Base-by-base conservation (phyloP, 805 yeast genomes). In the Dipodascus albidus region DNA sequence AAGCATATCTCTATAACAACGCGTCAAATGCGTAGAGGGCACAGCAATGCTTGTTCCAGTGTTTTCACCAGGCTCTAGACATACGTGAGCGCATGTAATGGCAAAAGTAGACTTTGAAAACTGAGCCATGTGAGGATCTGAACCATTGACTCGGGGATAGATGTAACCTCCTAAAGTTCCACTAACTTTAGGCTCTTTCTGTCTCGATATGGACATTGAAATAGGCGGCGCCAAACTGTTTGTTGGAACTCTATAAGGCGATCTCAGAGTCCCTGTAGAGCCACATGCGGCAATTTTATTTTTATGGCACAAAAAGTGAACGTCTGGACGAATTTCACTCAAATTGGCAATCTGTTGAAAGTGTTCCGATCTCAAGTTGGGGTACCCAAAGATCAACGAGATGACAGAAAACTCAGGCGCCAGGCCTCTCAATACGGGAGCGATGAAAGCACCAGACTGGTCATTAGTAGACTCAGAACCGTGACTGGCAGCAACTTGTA, bases 91-190 rank as follows among this genome's bases (percentile, higher is more conserved):
- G 69, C 97, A 89, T 0, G 96, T 85, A 54, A 90, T 70, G 2
- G 95, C 96, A 68, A 86, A 90, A 19, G 85, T 79, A 3, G 85
- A 77, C 55, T 81, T 78, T 14, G 82, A 77, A 64, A 83, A 86
- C 23, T 80, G 80, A 22, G 76, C 70, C 47, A 85, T 70, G 31
- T 73, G 66, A 2, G 75, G 65, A 58, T 82, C 80, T 52, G 72
- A 74, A 14, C 73, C 69, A 53, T 73, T 69, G 38, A 89, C 80
- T 50, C 77, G 80, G 2, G 97, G 97, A 59, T 83, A 84, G 9
- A 90, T 70, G 62, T 83, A 90, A 0, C 97, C 97, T 41, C 96
- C 97, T 56, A 91, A 72, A 0, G 98, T 90, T 2, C 98, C 98
- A n/a, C 91, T 82, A 6, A 83, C 74, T 51, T 80, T 77, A 3